These are phyloP conservation scores for Amanita thiersii DNA, from an alignment of 768 basidiomycete genomes.

Conservation along the genomic window DNA sequence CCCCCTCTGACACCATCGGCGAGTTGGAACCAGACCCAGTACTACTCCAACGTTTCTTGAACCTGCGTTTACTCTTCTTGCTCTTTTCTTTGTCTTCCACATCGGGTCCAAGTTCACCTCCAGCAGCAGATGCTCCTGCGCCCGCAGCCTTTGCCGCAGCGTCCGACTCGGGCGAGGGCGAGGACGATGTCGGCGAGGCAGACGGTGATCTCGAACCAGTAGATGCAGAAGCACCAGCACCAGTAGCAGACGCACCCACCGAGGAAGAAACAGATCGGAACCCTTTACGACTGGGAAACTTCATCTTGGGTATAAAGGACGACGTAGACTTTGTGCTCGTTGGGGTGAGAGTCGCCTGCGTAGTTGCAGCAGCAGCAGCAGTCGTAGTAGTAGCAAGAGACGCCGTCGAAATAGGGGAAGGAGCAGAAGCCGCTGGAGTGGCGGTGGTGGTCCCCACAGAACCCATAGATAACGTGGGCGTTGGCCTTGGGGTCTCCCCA, in stretches of 20 bases:
- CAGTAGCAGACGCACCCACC: neutral
- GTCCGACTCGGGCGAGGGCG: constrained; percentile 5
- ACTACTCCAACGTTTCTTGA: constrained; percentile 5
- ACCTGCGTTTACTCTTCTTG: constrained; percentile 5
- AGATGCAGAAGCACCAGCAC: constrained; percentile 3
- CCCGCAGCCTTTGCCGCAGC: neutral
- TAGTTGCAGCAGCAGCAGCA: neutral
- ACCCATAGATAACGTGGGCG: neutral
- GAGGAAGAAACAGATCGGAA: constrained; percentile 9
- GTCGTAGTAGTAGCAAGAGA: neutral
- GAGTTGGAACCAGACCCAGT: too few relatives aligned
- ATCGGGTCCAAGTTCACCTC: neutral
- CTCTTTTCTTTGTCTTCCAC: constrained; percentile 9
- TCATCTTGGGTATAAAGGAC: constrained; percentile 16
- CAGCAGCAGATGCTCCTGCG: neutral
- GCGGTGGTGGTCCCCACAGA: constrained; percentile 8
- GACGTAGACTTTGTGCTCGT: neutral
- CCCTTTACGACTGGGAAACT: constrained; percentile 13
- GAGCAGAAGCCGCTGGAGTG: constrained; percentile 1
- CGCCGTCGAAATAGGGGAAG: neutral
- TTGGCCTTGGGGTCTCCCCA: neutral
- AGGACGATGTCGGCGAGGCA: constrained; percentile 7
- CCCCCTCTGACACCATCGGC: too few relatives aligned
- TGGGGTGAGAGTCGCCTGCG: constrained; percentile 1
- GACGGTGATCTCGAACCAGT: neutral